Evolutionary conservation across 306 rosid genomes (phyloP), one percentile per base, ranked within the genome.

Genomic region (Vigna reflexopilosa): DNA sequence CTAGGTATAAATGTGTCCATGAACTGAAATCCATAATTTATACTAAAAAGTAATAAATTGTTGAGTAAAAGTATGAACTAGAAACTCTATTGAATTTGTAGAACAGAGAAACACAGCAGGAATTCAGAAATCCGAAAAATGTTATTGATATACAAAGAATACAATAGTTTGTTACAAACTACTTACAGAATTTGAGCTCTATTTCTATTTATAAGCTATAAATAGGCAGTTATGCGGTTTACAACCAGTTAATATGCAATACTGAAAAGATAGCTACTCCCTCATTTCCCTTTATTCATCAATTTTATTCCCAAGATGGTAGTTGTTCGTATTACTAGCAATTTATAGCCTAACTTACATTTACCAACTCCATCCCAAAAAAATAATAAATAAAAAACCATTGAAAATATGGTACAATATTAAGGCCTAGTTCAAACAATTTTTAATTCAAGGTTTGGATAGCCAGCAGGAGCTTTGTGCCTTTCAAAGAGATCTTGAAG

Each of bases 401-500:
- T 61, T 54, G 44, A 67, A 49, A 63, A 40, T 36, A 55, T 49
- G 76, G 64, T 45, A 38, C 20, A 19, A 78, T 57, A 59, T 22
- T 17, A 47, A 42, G 16, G 63, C 75, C 28, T 38, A 26, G 40
- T 50, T 93, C 97, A 93, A 70, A 89, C 81, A 24, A 94, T 81
- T 84, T 82, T 90, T 82, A 92, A 73, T 22, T 89, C 91, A 51
- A 89, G 96, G 52, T 90, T 82, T 9, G 96, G 85, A 76, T 81
- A 82, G 58, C 98, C 97, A 78, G 85, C 89, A 69, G 22, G 85
- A 62, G 86, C 89, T 84, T 90, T 94, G 86, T 92, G 86, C 89
- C 85, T 83, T 79, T 92, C 98, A 28, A 92, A 94, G 68, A 94
- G 96, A 63, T 87, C 90, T 84, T 86, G 77, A 28, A 94, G 90